Evolutionary conservation across 345 rosid species (phyloP), one percentile per base, ranked within the genome.

Genomic region (Mangifera indica): DNA sequence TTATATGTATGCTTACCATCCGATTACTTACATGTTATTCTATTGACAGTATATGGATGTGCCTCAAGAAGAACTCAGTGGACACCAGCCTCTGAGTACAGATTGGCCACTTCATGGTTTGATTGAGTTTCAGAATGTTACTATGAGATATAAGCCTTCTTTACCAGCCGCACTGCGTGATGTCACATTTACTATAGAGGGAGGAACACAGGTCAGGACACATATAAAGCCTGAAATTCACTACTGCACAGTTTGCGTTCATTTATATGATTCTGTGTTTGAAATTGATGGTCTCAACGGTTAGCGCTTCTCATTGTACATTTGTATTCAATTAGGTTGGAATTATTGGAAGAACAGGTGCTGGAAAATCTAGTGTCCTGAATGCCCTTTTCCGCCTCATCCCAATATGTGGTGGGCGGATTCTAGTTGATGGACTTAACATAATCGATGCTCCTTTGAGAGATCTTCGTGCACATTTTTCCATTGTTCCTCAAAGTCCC

Each of bases 401-500:
- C 60, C 88, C 90, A 40, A 76, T 91, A 72, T 82, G 86, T 49
- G 64, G 77, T 21, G 98, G 97, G 60, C 72, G 72, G 74, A 83
- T 93, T 80, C 67, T 83, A 75, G 96, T 93, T 34, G 98, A 91
- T 83, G 88, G 89, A 51, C 65, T 86, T 34, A 77, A 87, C 78
- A 88, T 93, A 81, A 72, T 57, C 64, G 81, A 85, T 76, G 71
- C 85, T 80, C 89, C 92, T 7, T 78, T 89, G 69, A 83, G 93
- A 88, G 92, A 93, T 78, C 93, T 93, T 18, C 93, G 97, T 63
- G 79, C 87, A 73, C 81, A 74, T 74, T 78, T 93, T 17, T 83
- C 92, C 70, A 87, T 91, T 84, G 98, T 93, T 61, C 98, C 97
- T 65, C 98, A 93, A 67, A 91, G 85, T 76, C 96, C 98, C 42